These are phyloP conservation scores for Scheffersomyces illinoinensis DNA, from an alignment of 1,139 yeast species.

Conservation along the genomic window DNA sequence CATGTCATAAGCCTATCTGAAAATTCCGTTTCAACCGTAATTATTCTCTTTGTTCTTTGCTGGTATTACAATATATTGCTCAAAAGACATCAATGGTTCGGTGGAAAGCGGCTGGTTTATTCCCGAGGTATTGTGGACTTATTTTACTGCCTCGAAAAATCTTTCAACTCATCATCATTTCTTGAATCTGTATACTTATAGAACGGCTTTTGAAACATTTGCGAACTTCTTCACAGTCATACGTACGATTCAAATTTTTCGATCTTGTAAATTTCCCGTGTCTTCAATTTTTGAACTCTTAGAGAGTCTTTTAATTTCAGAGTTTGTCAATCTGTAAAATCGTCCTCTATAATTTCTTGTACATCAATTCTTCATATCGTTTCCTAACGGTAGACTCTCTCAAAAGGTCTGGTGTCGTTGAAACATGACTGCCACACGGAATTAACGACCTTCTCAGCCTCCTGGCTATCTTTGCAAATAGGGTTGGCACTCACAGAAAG, in stretches of 20 bases:
- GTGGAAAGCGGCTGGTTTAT: not conserved
- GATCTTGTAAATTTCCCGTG: not conserved
- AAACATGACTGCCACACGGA: conserved; percentile 93
- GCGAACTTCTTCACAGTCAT: not conserved
- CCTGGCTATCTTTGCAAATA: conserved; percentile 64
- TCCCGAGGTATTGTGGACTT: not conserved
- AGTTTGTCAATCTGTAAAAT: not conserved
- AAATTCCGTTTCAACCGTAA: not conserved
- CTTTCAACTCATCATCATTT: too few species aligned
- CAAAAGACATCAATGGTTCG: not conserved
- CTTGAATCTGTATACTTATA: not conserved
- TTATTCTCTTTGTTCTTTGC: not conserved
- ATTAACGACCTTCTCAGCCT: conserved; percentile 78
- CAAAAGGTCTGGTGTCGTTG: conserved; percentile 94
- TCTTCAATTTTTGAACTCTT: not conserved
- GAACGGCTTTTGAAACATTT: too few species aligned
- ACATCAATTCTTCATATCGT: not conserved
- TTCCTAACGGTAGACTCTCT: conserved; percentile 68
- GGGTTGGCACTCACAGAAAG: conserved; percentile 88
- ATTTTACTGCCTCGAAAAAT: too few species aligned
- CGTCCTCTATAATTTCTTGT: not conserved
- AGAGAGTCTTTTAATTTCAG: not conserved
- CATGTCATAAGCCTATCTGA: not conserved
- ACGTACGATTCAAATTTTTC: not conserved
- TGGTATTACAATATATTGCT: not conserved